Evolutionary conservation across 345 rosid species (phyloP).

Genomic region (Moricandia arvensis): DNA sequence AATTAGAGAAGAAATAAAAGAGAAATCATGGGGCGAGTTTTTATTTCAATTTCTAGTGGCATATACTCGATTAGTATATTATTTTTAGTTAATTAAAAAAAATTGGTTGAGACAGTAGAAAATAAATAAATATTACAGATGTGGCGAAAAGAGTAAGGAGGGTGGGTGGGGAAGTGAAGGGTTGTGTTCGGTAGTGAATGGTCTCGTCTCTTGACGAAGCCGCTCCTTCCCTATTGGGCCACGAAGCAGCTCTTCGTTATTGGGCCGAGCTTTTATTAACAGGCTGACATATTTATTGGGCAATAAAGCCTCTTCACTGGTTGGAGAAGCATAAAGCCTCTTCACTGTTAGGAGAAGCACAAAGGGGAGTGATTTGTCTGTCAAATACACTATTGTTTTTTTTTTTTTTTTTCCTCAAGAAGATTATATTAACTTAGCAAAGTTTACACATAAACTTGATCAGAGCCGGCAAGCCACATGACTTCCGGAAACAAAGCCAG

Average conservation of each 20-base stretch:
- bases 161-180: conserved; percentile 8
- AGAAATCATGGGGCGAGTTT: neutral
- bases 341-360: neutral
- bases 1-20: neutral
- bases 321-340: neutral
- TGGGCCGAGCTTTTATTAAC: neutral
- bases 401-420: too few species aligned
- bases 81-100: neutral
- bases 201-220: conserved; percentile 13
- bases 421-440: too few species aligned
- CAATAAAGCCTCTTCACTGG: neutral
- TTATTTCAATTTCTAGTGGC: conserved; percentile 26
- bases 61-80: neutral
- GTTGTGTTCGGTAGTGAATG: conserved; percentile 23
- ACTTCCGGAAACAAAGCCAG: too few species aligned
- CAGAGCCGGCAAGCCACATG: too few species aligned
- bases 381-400: too few species aligned
- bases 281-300: conserved; percentile 1
- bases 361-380: too few species aligned
- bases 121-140: conserved; percentile 9
- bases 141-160: conserved; percentile 36
- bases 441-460: too few species aligned
- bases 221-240: neutral
- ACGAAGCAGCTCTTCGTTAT: neutral
- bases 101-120: neutral